phyloP scores from a whole-genome alignment of 2,329 filamentous ascomycete species.

The Chrysoporthe deuterocubensis region DNA sequence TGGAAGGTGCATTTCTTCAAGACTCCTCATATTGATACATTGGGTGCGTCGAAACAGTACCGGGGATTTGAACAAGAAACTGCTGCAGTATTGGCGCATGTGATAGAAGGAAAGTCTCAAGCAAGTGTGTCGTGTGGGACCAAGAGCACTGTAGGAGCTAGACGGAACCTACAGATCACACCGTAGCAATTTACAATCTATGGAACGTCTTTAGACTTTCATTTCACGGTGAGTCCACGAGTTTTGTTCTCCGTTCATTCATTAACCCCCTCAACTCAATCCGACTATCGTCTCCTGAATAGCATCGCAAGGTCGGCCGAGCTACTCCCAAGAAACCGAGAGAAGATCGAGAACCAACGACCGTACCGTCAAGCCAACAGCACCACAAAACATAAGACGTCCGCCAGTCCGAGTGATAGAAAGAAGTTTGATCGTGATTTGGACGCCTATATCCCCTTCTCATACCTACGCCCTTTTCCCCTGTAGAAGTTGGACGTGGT shows the following conservation, averaged over 20 bases:
- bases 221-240: neutral
- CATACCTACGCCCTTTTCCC: neutral
- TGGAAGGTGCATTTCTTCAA: neutral
- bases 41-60: too few species aligned
- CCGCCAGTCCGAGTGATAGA: neutral
- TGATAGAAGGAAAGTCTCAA: neutral
- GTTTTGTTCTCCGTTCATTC: neutral
- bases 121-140: neutral
- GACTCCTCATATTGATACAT: neutral
- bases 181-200: neutral
- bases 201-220: neutral
- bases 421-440: slow-evolving; percentile 1
- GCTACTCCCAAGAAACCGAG: neutral
- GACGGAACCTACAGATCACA: neutral
- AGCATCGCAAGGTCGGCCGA: neutral
- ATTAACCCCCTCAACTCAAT: neutral
- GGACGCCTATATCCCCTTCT: slow-evolving; percentile 2
- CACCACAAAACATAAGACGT: neutral
- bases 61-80: neutral
- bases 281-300: neutral
- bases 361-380: neutral
- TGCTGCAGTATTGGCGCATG: neutral
- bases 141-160: neutral
- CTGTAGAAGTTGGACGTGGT: neutral
- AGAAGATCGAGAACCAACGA: neutral